These are phyloP conservation scores for Hyparrhenia diplandra DNA, from an alignment of 176 grass and related monocot species.

Conservation along the genomic window DNA sequence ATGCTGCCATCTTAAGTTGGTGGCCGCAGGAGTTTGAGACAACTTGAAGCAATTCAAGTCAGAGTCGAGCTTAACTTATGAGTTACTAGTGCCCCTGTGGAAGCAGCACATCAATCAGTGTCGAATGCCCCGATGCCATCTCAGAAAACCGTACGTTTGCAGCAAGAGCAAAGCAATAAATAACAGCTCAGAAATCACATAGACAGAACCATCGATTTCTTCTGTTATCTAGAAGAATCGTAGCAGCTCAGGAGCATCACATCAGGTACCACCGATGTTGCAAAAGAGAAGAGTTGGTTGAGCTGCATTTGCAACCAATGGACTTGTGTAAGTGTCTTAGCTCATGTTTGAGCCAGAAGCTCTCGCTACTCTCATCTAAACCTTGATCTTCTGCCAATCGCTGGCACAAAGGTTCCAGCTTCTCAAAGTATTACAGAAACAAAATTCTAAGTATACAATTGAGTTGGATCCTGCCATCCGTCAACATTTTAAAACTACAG, in stretches of 20 bases:
- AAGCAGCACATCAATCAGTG: background rate
- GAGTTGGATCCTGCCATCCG: background rate
- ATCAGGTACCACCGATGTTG: slow-evolving; percentile 18
- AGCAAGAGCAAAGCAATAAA: background rate
- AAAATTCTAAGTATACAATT: background rate
- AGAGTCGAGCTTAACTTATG: background rate
- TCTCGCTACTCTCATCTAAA: slow-evolving; percentile 23
- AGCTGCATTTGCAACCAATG: background rate
- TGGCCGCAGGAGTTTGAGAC: background rate
- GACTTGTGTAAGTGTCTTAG: background rate
- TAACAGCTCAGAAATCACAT: background rate
- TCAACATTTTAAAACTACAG: background rate
- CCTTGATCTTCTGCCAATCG: background rate
- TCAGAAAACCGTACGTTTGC: background rate
- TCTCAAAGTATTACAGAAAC: background rate
- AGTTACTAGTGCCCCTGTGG: background rate
- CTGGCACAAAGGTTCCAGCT: background rate
- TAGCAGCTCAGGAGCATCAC: background rate
- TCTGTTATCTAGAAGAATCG: slow-evolving; percentile 2
- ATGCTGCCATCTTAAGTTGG: background rate
- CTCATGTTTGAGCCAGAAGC: background rate
- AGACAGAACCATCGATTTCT: background rate
- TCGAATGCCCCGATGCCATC: background rate
- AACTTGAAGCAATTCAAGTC: slow-evolving; percentile 4
- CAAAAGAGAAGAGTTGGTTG: slow-evolving; percentile 4